Conservation (phyloP, 192 early-diverging fungal genomes). For the Linderina pennispora region DNA sequence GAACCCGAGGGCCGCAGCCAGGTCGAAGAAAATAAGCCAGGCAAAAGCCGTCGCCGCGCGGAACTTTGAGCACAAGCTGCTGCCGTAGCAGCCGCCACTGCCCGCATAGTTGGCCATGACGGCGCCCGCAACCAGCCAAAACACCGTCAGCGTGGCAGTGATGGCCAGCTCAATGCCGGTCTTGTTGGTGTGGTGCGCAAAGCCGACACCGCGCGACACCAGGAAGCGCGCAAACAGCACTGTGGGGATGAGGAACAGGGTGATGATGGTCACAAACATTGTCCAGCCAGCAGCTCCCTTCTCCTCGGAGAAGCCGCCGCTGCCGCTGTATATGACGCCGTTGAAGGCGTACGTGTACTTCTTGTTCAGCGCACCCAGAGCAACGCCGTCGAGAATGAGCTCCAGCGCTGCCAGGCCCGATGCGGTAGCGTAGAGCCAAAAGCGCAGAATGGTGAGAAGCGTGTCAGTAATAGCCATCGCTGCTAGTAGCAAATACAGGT, state of each 20-base stretch:
- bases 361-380: slow-evolving; percentile 23
- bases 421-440: slow-evolving; percentile 21
- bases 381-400: slow-evolving; percentile 35
- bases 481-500: background rate
- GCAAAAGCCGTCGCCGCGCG: background rate
- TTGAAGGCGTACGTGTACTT: background rate
- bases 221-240: slow-evolving; percentile 19
- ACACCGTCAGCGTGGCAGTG: slow-evolving; percentile 3
- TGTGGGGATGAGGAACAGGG: slow-evolving; percentile 16
- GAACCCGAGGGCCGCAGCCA: background rate
- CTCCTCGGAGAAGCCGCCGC: too few species aligned
- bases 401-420: slow-evolving; percentile 25
- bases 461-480: slow-evolving; percentile 3
- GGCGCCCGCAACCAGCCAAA: slow-evolving; percentile 28
- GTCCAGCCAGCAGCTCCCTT: slow-evolving; percentile 36
- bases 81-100: slow-evolving; percentile 6
- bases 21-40: background rate
- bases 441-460: slow-evolving; percentile 19
- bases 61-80: slow-evolving; percentile 19
- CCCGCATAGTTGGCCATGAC: slow-evolving; percentile 37
- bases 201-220: slow-evolving; percentile 6
- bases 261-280: slow-evolving; percentile 37
- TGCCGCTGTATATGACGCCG: background rate
- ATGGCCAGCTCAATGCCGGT: slow-evolving; percentile 13
- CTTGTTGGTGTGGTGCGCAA: slow-evolving; percentile 13